Percentiles rank a stretch among this genome's conserved stretches.
Evolutionary conservation across 2,329 filamentous ascomycete genomes (phyloP).

Genomic region (Trichoderma afroharzianum): DNA sequence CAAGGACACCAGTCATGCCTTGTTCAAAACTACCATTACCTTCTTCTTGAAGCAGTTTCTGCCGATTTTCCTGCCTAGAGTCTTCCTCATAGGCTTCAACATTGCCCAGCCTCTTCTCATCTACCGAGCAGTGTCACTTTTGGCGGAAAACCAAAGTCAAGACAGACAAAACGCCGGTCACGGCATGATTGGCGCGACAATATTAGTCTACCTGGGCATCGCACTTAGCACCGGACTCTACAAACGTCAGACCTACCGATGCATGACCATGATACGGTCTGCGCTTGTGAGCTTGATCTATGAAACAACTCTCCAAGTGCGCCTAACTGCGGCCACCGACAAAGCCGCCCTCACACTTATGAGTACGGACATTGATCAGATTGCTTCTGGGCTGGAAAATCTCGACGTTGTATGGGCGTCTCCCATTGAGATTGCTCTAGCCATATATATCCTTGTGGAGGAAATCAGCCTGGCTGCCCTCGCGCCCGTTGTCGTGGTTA

Average conservation of each 20-base stretch:
- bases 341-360: slow-evolving; percentile 40
- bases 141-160: slow-evolving; percentile 19
- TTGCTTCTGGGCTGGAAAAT: slow-evolving; percentile 26
- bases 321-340: slow-evolving; percentile 27
- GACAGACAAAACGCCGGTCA: slow-evolving; percentile 30
- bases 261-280: slow-evolving; percentile 33
- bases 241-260: slow-evolving; percentile 29
- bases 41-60: background rate
- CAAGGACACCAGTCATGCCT: background rate
- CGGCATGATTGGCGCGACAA: slow-evolving; percentile 38
- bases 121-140: slow-evolving; percentile 29
- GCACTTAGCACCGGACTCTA: slow-evolving; percentile 27
- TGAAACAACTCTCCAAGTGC: slow-evolving; percentile 38
- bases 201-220: slow-evolving; percentile 38
- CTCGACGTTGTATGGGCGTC: slow-evolving; percentile 36
- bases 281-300: slow-evolving; percentile 45
- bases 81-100: background rate
- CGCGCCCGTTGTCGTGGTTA: slow-evolving; percentile 23
- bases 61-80: background rate
- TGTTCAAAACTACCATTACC: too few species aligned
- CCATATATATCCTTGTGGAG: slow-evolving; percentile 33
- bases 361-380: slow-evolving; percentile 41
- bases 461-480: slow-evolving; percentile 23
- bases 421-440: slow-evolving; percentile 33
- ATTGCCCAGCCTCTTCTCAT: slow-evolving; percentile 43